Conservation (phyloP, 345 rosid species). For the Brassica nigra region DNA sequence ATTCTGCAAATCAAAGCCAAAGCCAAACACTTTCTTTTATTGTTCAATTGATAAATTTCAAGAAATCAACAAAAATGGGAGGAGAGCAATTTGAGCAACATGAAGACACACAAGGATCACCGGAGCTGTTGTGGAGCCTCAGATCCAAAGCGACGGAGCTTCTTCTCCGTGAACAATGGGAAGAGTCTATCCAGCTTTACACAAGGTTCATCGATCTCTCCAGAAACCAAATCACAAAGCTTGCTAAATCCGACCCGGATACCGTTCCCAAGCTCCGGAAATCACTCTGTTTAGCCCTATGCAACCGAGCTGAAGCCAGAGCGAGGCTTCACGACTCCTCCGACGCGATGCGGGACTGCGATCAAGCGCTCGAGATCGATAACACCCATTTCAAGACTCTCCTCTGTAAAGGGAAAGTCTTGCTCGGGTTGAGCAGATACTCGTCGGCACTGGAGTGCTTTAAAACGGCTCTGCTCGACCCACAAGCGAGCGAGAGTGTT, state of each 20-base stretch:
- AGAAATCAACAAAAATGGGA: constrained; percentile 27
- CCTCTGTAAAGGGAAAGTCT: constrained; percentile 75
- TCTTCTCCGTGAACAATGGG: constrained; percentile 81
- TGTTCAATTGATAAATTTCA: background rate
- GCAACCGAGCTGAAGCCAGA: constrained; percentile 75
- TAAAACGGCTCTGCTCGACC: constrained; percentile 53
- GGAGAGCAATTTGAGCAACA: constrained; percentile 37
- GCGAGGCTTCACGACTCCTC: constrained; percentile 49
- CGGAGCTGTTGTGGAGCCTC: constrained; percentile 61
- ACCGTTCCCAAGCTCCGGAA: constrained; percentile 47
- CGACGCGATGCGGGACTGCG: constrained; percentile 64
- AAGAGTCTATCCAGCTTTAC: constrained; percentile 60
- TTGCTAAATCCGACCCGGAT: constrained; percentile 32
- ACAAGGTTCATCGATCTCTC: constrained; percentile 64
- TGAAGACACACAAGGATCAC: constrained; percentile 27
- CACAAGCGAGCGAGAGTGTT: constrained; percentile 59
- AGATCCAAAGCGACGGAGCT: constrained; percentile 78
- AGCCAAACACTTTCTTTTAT: background rate
- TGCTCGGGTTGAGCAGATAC: constrained; percentile 64
- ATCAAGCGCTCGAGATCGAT: constrained; percentile 62
- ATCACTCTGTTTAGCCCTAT: constrained; percentile 69
- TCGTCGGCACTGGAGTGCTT: constrained; percentile 71
- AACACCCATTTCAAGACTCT: constrained; percentile 77
- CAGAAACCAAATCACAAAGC: constrained; percentile 43
- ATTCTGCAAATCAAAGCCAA: constrained; percentile 16